Evolutionary conservation across 805 yeast genomes (phyloP).

Genomic region (Candida arabinofermentans): DNA sequence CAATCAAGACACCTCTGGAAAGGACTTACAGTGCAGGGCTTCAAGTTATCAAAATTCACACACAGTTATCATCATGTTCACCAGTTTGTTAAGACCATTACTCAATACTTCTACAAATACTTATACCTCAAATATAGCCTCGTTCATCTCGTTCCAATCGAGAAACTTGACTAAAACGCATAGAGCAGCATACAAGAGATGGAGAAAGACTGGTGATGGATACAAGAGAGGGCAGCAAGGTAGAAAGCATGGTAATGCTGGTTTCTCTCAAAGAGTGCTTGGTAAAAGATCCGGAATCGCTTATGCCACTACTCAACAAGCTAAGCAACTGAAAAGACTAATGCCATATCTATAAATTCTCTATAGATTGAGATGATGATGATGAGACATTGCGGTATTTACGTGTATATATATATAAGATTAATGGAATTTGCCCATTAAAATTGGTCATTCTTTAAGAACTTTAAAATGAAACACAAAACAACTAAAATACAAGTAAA

Average conservation of each 20-base stretch:
- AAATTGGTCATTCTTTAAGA: background rate
- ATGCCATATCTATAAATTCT: conserved; percentile 42
- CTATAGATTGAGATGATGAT: background rate
- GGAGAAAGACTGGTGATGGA: conserved; percentile 71
- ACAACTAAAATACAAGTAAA: conserved; percentile 4
- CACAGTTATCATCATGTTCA: conserved; percentile 8
- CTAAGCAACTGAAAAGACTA: conserved; percentile 53
- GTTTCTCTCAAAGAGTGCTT: conserved; percentile 67
- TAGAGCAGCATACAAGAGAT: conserved; percentile 83
- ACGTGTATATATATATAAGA: too few species aligned
- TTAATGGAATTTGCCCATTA: background rate
- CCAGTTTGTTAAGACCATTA: conserved; percentile 14
- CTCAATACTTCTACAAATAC: conserved; percentile 2
- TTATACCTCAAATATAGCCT: conserved; percentile 4
- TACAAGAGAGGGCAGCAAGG: conserved; percentile 74
- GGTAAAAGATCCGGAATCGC: conserved; percentile 58
- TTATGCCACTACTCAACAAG: conserved; percentile 50
- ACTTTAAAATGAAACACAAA: conserved; percentile 1
- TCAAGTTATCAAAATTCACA: background rate
- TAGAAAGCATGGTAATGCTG: conserved; percentile 89
- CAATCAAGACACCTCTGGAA: background rate
- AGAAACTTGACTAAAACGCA: conserved; percentile 63
- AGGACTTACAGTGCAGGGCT: background rate
- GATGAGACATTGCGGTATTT: too few species aligned
- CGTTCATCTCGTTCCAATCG: conserved; percentile 9